These are phyloP conservation scores for Raphanus hybrid DNA, from an alignment of 441 rosid species.

Conservation along the genomic window DNA sequence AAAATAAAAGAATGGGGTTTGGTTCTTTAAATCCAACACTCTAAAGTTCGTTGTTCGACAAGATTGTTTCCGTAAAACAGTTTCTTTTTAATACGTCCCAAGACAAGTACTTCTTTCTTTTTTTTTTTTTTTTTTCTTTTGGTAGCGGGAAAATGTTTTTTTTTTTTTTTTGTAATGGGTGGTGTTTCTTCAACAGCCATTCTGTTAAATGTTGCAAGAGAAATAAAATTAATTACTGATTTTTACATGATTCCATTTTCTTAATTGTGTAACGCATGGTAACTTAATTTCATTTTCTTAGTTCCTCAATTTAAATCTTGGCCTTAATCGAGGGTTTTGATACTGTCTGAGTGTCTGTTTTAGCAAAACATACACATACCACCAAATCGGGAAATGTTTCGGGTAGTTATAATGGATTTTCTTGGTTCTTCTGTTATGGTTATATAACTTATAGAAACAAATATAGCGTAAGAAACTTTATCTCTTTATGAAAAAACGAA, in stretches of 20 bases:
- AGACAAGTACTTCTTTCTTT: background rate
- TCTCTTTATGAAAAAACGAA: conserved; percentile 17
- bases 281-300: background rate
- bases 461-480: background rate
- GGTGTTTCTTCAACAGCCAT: background rate
- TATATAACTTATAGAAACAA: background rate
- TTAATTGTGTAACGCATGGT: background rate
- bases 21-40: background rate
- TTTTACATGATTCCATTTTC: background rate
- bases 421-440: background rate
- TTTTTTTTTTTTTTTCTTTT: background rate
- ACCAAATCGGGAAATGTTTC: background rate
- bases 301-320: background rate
- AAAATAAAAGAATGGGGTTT: background rate
- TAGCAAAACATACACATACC: background rate
- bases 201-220: background rate
- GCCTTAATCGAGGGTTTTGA: background rate
- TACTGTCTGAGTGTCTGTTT: background rate
- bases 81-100: background rate
- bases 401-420: background rate
- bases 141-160: background rate
- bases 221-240: background rate
- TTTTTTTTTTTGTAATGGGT: background rate
- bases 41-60: background rate
- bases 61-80: background rate